Evolutionary conservation across 2,329 filamentous ascomycete species (phyloP), one percentile per base, ranked within the genome.

Genomic region (Dactylella cylindrospora): DNA sequence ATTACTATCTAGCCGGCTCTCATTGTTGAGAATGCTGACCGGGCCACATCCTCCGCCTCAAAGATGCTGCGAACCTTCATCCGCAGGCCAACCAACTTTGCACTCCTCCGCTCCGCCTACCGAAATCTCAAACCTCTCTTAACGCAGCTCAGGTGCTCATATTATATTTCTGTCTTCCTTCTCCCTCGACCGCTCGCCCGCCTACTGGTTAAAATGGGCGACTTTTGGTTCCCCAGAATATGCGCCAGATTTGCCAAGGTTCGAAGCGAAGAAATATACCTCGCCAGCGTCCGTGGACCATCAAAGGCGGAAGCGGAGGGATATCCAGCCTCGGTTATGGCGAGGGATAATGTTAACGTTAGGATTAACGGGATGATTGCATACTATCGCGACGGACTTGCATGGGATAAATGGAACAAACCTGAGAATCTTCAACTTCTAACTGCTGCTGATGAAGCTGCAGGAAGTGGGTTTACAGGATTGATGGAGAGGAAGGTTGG

Each of bases 301-400:
- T 54, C 57, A 9, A 31, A 25, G 5, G 28, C 57, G 1, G 43
- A 49, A 15, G 49, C 49, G 3, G 57, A 62, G 13, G 57, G 57
- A 12, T 62, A 62, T 19, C 57, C 57, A 3, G 36, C 57, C 1
- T 47, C 57, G 7, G 31, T 62, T 10, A 15, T 49, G 13, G 29
- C 36, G 8, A 38, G 57, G 25, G 43, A 62, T n/a, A 35, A 45
- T 20, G 49, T 50, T 26, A 54, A 62, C 25, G 38, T 33, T 6
- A 33, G 57, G 17, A 49, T 49, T 5, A 44, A 54, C 31, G 36
- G 45, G 12, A 54, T 50, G 57, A 54, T 62, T 12, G 49, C 47
- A 15, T 62, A 62, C 25, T 62, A 62, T 38, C 57, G 57, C n/a
- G 57, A 54, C 25, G 45, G 40, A 36, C 57, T 62, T 3, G 43